phyloP scores from a whole-genome alignment of 2,329 filamentous ascomycete species.

The Diaporthe sp. region DNA sequence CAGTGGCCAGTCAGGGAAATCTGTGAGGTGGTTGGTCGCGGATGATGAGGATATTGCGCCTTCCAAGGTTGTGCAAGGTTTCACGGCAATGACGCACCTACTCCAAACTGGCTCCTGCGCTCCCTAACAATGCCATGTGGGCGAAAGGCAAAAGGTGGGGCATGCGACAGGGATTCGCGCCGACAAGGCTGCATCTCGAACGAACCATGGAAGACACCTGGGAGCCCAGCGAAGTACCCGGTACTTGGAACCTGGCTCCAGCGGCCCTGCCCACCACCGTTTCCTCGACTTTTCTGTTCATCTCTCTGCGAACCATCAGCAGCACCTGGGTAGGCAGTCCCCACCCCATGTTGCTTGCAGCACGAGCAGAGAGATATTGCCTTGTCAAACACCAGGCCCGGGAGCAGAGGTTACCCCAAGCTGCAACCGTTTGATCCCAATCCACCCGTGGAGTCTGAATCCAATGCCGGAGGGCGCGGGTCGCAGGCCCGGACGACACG shows the following conservation, averaged over 20 bases:
- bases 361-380: constrained; percentile 5
- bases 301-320: constrained; percentile 26
- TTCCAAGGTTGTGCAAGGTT: constrained; percentile 33
- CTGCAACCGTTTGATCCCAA: background rate
- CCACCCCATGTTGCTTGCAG: constrained; percentile 25
- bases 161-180: constrained; percentile 36
- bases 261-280: constrained; percentile 15
- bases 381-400: constrained; percentile 1
- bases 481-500: background rate
- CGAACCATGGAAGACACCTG: constrained; percentile 31
- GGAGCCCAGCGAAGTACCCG: constrained; percentile 17
- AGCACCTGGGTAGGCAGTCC: background rate
- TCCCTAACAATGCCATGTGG: constrained; percentile 39
- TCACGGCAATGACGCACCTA: constrained; percentile 37
- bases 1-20: constrained; percentile 12
- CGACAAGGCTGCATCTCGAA: constrained; percentile 41
- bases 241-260: constrained; percentile 35
- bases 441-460: background rate
- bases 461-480: constrained; percentile 13
- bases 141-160: constrained; percentile 35
- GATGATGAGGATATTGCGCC: constrained; percentile 28
- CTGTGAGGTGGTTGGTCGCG: constrained; percentile 20
- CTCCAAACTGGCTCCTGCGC: constrained; percentile 38
- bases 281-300: constrained; percentile 29
- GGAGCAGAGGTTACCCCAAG: constrained; percentile 11